Percentiles rank a stretch among this genome's conserved stretches.
Evolutionary conservation across 2,329 filamentous ascomycete species (phyloP).

Genomic region (Neodidymelliopsis sp.): DNA sequence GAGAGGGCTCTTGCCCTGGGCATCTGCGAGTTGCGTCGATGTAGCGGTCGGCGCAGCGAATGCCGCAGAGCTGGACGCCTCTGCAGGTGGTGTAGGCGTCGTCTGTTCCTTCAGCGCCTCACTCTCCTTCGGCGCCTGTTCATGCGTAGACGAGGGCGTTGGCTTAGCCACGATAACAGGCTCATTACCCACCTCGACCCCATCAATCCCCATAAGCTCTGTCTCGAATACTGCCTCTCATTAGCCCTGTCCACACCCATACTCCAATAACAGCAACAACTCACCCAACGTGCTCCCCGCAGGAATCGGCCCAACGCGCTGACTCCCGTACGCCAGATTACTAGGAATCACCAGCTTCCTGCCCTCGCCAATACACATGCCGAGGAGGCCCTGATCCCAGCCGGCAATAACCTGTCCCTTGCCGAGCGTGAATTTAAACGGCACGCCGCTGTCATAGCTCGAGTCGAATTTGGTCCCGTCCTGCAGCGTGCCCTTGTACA

Average conservation of each 20-base stretch:
- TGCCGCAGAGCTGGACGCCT: constrained; percentile 17
- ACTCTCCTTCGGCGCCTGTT: constrained; percentile 9
- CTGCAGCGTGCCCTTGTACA: constrained; percentile 60
- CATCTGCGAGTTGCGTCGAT: constrained; percentile 24
- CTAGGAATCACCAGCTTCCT: constrained; percentile 88
- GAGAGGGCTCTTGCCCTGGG: constrained; percentile 37
- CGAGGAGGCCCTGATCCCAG: constrained; percentile 89
- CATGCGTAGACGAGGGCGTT: constrained; percentile 10
- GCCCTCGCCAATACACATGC: constrained; percentile 97
- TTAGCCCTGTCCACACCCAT: constrained; percentile 24
- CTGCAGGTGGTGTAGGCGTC: constrained; percentile 22
- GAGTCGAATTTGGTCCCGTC: constrained; percentile 85
- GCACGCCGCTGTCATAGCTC: constrained; percentile 76
- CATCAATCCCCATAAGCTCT: constrained; percentile 83
- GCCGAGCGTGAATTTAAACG: constrained; percentile 82
- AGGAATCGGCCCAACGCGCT: constrained; percentile 78
- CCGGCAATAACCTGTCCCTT: constrained; percentile 87
- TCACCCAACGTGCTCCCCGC: constrained; percentile 77
- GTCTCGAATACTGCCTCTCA: constrained; percentile 80
- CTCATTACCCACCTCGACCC: constrained; percentile 32
- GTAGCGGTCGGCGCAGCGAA: constrained; percentile 22
- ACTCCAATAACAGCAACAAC: constrained; percentile 33
- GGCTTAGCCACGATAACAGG: constrained; percentile 1
- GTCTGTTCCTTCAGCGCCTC: constrained; percentile 2
- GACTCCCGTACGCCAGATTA: constrained; percentile 80